phyloP scores from a whole-genome alignment of 768 basidiomycete species.

The Galerina marginata region DNA sequence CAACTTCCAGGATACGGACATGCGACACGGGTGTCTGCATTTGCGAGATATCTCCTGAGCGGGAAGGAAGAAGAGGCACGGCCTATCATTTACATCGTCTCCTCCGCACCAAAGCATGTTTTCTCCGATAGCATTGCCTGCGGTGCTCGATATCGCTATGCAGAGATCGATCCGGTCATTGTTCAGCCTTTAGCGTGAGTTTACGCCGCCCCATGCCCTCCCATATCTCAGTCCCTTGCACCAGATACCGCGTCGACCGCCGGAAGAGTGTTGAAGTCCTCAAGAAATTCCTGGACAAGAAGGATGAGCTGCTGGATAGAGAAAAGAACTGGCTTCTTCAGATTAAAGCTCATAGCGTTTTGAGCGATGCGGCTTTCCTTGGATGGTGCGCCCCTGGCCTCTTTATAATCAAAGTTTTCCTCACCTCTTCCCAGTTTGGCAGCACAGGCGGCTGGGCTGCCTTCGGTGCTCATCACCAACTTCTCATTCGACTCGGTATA shows the following conservation, averaged over 20 bases:
- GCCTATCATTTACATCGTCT: slow-evolving; percentile 66
- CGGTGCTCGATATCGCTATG: slow-evolving; percentile 72
- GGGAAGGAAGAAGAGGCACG: slow-evolving; percentile 37
- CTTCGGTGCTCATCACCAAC: slow-evolving; percentile 77
- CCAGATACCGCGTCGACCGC: slow-evolving; percentile 75
- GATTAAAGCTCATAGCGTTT: slow-evolving; percentile 58
- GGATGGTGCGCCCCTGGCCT: slow-evolving; percentile 59
- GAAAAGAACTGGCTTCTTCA: slow-evolving; percentile 64
- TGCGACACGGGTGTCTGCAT: slow-evolving; percentile 81
- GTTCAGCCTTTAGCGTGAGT: slow-evolving; percentile 80
- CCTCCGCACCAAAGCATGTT: slow-evolving; percentile 75
- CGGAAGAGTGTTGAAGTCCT: slow-evolving; percentile 70
- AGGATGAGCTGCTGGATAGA: slow-evolving; percentile 56
- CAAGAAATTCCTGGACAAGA: slow-evolving; percentile 57
- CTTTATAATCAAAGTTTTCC: not conserved
- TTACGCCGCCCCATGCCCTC: not conserved
- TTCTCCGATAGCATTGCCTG: slow-evolving; percentile 66
- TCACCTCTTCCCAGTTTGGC: slow-evolving; percentile 53
- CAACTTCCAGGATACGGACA: slow-evolving; percentile 71
- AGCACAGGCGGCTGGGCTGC: slow-evolving; percentile 66
- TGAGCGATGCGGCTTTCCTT: slow-evolving; percentile 81
- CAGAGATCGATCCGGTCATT: slow-evolving; percentile 80
- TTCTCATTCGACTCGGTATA: slow-evolving; percentile 88
- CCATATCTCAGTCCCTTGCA: slow-evolving; percentile 2
- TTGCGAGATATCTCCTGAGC: slow-evolving; percentile 62